phyloP scores from a whole-genome alignment of 2,329 filamentous ascomycete genomes.

The Aspergillus sp. region DNA sequence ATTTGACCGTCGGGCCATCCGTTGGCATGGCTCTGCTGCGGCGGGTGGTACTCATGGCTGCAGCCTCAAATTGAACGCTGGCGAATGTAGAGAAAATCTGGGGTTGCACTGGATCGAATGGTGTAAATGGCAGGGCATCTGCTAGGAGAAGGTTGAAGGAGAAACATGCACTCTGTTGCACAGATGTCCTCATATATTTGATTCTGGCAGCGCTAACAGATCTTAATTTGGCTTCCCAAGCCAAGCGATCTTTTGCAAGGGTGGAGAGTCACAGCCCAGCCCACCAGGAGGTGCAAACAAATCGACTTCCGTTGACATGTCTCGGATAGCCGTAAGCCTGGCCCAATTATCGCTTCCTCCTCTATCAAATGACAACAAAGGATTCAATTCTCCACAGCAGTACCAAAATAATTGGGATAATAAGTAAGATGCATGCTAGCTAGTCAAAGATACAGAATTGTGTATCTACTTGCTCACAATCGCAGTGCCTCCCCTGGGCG shows the following conservation, averaged over 20 bases:
- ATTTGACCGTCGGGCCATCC: constrained; percentile 51
- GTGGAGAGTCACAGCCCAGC: background rate
- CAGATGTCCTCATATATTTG: constrained; percentile 12
- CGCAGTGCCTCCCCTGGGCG: too few species aligned
- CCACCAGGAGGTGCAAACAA: background rate
- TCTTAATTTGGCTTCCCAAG: background rate
- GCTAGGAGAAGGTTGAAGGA: constrained; percentile 6
- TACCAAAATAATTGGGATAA: too few species aligned
- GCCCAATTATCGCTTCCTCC: background rate
- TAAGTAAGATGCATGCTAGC: too few species aligned
- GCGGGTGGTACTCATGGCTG: constrained; percentile 34
- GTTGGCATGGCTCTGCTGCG: constrained; percentile 47
- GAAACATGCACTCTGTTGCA: constrained; percentile 16
- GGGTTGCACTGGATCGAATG: background rate
- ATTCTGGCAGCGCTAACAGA: background rate
- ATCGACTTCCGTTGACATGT: background rate
- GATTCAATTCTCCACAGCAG: background rate
- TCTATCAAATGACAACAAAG: background rate
- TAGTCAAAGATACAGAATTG: too few species aligned
- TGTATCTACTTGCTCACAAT: too few species aligned
- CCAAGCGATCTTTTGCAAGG: background rate
- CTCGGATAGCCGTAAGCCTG: background rate
- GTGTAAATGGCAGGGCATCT: background rate
- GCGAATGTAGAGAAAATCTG: background rate
- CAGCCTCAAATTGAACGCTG: background rate